Percentiles rank a stretch among this genome's conserved stretches.
Conservation (phyloP, 768 basidiomycete species). For the Pilatotrama ljubarskyi region DNA sequence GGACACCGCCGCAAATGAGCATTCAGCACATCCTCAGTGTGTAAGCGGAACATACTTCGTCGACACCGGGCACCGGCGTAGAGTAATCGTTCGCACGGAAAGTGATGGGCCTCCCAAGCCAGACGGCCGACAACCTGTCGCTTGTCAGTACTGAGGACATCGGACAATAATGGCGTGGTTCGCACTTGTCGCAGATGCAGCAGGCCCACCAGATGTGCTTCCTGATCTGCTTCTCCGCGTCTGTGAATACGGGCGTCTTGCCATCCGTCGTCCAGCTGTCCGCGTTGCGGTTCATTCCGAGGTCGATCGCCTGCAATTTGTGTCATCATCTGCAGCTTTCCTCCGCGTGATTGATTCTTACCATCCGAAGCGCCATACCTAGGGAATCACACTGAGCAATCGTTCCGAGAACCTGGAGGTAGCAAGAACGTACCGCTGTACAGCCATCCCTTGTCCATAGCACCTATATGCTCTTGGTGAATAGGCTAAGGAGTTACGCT, state of each 20-base stretch:
- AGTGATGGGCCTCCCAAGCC: conserved; percentile 54
- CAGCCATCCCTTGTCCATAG: conserved; percentile 86
- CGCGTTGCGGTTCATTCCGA: conserved; percentile 79
- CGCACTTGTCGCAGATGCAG: conserved; percentile 67
- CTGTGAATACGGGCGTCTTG: conserved; percentile 58
- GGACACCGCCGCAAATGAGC: conserved; percentile 8
- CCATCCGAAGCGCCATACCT: conserved; percentile 74
- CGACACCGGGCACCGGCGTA: conserved; percentile 46
- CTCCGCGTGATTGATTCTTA: conserved; percentile 26
- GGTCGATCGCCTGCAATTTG: conserved; percentile 62
- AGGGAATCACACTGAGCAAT: too few species aligned
- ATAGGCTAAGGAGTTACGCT: not conserved
- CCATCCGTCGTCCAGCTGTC: conserved; percentile 66
- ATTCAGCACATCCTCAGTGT: not conserved
- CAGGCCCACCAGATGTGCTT: conserved; percentile 84
- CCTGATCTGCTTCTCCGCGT: conserved; percentile 64
- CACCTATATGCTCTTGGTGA: conserved; percentile 33
- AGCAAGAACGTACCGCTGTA: conserved; percentile 65
- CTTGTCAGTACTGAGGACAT: too few species aligned
- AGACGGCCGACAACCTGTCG: conserved; percentile 65
- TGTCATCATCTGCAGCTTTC: not conserved
- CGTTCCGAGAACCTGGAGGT: too few species aligned
- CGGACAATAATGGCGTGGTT: too few species aligned
- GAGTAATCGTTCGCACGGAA: conserved; percentile 27
- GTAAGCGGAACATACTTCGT: conserved; percentile 40